Evolutionary conservation across 176 grass and related monocot genomes (phyloP).

Genomic region (Neostapfia colusana): DNA sequence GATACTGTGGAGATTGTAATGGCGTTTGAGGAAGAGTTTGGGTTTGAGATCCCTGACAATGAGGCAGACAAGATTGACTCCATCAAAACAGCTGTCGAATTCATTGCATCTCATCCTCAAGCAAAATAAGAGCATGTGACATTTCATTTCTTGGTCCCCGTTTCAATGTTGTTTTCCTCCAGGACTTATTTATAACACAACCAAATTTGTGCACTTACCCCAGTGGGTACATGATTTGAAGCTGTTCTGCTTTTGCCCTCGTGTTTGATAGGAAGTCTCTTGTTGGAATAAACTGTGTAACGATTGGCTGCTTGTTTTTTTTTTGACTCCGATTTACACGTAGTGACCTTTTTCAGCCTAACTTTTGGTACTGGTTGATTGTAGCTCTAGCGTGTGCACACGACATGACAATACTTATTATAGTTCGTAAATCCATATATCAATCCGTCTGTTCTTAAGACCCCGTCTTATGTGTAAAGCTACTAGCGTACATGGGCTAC

Average conservation of each 20-base stretch:
- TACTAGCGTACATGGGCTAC: too few species aligned
- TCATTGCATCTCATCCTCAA: constrained; percentile 71
- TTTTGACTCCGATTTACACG: background rate
- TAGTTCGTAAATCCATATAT: background rate
- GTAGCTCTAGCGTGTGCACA: background rate
- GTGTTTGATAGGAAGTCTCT: background rate
- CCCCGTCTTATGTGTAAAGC: too few species aligned
- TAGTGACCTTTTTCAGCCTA: background rate
- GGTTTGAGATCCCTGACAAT: constrained; percentile 78
- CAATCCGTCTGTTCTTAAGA: background rate
- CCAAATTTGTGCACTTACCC: background rate
- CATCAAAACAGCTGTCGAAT: constrained; percentile 62
- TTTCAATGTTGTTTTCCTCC: background rate
- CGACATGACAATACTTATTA: background rate
- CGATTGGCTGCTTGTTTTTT: background rate
- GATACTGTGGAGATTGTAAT: constrained; percentile 76
- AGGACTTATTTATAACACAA: background rate
- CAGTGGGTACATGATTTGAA: background rate
- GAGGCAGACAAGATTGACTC: constrained; percentile 90
- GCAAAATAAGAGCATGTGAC: constrained; percentile 54
- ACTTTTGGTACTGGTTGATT: background rate
- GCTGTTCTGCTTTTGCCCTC: background rate
- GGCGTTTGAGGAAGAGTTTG: constrained; percentile 85
- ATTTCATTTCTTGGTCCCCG: background rate
- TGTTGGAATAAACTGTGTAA: constrained; percentile 32